These are phyloP conservation scores for Phytophthora fragariae DNA, from an alignment of 352 stramenopile species.

Conservation along the genomic window DNA sequence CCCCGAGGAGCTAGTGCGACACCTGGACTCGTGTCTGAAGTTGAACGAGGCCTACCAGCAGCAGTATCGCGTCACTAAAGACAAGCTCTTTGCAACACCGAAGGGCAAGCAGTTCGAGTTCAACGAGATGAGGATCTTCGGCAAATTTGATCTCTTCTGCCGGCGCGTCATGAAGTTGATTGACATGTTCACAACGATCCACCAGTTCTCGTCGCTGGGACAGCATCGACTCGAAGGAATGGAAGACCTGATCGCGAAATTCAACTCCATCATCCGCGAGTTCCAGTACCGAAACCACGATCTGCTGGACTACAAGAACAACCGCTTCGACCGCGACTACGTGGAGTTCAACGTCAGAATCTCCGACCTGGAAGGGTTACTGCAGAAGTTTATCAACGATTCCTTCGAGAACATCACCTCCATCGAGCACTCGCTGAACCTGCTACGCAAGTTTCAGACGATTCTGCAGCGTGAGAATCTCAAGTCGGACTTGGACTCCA, in stretches of 20 bases:
- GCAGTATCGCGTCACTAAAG: constrained; percentile 97
- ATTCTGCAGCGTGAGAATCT: constrained; percentile 98
- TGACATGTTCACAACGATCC: constrained; percentile 99
- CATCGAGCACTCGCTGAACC: constrained; percentile 97
- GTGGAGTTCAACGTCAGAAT: constrained; percentile 97
- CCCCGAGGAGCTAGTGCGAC: constrained; percentile 93
- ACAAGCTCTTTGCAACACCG: constrained; percentile 95
- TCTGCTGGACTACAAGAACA: constrained; percentile 98
- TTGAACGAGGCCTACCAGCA: constrained; percentile 99
- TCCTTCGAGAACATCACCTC: constrained; percentile 99
- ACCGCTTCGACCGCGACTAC: constrained; percentile 97
- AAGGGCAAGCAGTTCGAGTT: constrained; percentile 99
- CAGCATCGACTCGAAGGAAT: constrained; percentile 94
- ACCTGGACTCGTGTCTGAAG: constrained; percentile 97
- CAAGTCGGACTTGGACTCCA: constrained; percentile 98
- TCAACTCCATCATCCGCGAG: constrained; percentile 97
- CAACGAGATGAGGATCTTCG: constrained; percentile 99
- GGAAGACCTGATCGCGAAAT: constrained; percentile 93
- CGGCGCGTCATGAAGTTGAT: constrained; percentile 98
- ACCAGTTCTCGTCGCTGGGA: constrained; percentile 94
- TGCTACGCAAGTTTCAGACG: constrained; percentile 98
- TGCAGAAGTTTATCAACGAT: constrained; percentile 99
- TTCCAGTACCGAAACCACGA: constrained; percentile 98
- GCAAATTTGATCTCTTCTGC: constrained; percentile 99
- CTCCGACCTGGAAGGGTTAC: constrained; percentile 94